These are phyloP conservation scores for Heterobasidion annosum DNA, from an alignment of 1,284 basidiomycete species.

Conservation along the genomic window DNA sequence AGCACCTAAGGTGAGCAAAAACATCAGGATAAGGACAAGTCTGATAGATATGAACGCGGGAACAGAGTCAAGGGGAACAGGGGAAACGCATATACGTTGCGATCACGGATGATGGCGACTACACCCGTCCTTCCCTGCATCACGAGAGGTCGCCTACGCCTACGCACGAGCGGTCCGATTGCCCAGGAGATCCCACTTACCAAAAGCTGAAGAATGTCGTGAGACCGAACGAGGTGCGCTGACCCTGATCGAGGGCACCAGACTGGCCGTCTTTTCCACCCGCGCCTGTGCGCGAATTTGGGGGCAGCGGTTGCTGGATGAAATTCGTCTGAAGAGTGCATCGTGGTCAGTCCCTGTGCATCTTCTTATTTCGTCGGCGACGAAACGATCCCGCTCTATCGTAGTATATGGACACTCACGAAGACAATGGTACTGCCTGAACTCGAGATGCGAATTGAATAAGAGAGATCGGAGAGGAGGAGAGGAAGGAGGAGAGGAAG, in stretches of 20 bases:
- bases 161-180: no score
- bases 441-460: conserved; percentile 11
- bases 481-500: not conserved
- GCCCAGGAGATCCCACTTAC: conserved; percentile 18
- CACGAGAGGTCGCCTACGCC: no score
- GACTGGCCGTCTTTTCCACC: conserved; percentile 43
- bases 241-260: conserved; percentile 64
- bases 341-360: no score
- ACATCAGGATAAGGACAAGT: no score
- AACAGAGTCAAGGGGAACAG: not conserved
- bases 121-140: no score
- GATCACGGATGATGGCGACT: no score
- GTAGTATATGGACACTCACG: conserved; percentile 27
- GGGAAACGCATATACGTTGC: no score
- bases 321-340: conserved; percentile 48
- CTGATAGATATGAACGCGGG: not conserved
- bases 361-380: no score
- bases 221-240: conserved; percentile 61
- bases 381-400: no score
- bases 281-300: conserved; percentile 61
- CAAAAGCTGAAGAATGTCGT: conserved; percentile 59
- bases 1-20: conserved; percentile 28
- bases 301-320: conserved; percentile 62
- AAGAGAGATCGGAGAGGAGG: not conserved
- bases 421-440: conserved; percentile 63